Conservation (phyloP, 305 asterid genomes). For the Fraxinus latifolia region DNA sequence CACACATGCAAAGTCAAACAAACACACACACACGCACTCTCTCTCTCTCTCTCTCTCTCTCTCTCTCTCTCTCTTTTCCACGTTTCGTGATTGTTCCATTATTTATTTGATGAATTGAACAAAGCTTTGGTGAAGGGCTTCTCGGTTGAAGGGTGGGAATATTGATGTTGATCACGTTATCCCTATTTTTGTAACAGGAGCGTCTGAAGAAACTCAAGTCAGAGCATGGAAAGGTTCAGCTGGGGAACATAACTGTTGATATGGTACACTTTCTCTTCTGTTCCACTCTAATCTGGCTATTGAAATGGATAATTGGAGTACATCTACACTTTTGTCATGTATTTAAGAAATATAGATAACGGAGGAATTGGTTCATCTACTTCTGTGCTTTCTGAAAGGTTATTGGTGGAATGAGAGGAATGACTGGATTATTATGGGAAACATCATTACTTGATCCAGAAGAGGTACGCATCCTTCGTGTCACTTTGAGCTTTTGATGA, state of each 20-base stretch:
- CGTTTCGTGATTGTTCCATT: neutral
- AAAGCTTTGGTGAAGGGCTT: neutral
- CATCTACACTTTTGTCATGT: neutral
- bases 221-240: slow-evolving; percentile 77
- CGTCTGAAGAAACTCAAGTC: slow-evolving; percentile 73
- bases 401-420: slow-evolving; percentile 94
- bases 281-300: neutral
- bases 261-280: slow-evolving; percentile 48
- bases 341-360: neutral
- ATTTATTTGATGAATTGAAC: neutral
- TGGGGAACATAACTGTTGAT: slow-evolving; percentile 83
- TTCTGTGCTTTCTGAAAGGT: slow-evolving; percentile 44
- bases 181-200: slow-evolving; percentile 41
- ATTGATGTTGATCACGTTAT: slow-evolving; percentile 6
- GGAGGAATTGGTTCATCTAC: slow-evolving; percentile 15
- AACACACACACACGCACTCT: neutral
- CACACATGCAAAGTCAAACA: neutral
- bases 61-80: neutral
- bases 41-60: neutral
- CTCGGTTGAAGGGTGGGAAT: slow-evolving; percentile 1
- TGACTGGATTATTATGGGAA: slow-evolving; percentile 94
- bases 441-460: slow-evolving; percentile 90
- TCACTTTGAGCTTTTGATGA: slow-evolving; percentile 8
- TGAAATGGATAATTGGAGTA: neutral
- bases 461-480: slow-evolving; percentile 46